These are phyloP conservation scores for Pisolithus microcarpus DNA, from an alignment of 768 basidiomycete genomes.

Conservation along the genomic window DNA sequence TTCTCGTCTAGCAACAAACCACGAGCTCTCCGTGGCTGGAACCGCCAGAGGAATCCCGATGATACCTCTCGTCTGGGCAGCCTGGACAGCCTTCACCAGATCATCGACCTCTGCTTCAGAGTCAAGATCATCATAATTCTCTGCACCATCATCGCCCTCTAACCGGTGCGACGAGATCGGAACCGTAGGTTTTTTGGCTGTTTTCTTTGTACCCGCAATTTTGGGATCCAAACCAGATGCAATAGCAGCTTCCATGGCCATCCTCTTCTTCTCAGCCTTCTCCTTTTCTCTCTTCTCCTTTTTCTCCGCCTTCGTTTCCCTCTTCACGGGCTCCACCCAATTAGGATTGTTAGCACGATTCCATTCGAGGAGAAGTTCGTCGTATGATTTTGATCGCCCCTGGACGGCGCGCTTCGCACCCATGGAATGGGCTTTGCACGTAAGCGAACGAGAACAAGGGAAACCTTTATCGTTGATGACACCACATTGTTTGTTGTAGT, in stretches of 20 bases:
- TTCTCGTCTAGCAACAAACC: conserved; percentile 74
- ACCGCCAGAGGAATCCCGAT: conserved; percentile 64
- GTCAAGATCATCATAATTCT: conserved; percentile 74
- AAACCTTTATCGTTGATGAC: conserved; percentile 94
- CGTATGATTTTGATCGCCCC: conserved; percentile 78
- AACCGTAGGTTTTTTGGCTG: conserved; percentile 53
- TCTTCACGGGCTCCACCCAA: conserved; percentile 81
- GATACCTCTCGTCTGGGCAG: conserved; percentile 49
- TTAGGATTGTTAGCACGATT: conserved; percentile 82
- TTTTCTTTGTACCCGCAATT: conserved; percentile 46
- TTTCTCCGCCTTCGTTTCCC: conserved; percentile 80
- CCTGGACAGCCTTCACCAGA: conserved; percentile 54
- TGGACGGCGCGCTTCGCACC: conserved; percentile 89
- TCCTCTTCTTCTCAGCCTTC: conserved; percentile 74
- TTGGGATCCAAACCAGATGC: conserved; percentile 48
- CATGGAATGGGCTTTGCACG: conserved; percentile 98
- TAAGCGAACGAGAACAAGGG: conserved; percentile 90
- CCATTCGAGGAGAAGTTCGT: conserved; percentile 88
- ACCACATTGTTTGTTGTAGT: conserved; percentile 89
- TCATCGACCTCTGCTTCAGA: conserved; percentile 82
- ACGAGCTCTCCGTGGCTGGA: conserved; percentile 67
- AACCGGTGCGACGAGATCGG: conserved; percentile 44
- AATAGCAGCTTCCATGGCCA: conserved; percentile 63
- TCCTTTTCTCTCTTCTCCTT: conserved; percentile 79
- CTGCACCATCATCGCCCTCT: conserved; percentile 54